These are phyloP conservation scores for Phoma sp. DNA, from an alignment of 2,329 filamentous ascomycete species.

Conservation along the genomic window DNA sequence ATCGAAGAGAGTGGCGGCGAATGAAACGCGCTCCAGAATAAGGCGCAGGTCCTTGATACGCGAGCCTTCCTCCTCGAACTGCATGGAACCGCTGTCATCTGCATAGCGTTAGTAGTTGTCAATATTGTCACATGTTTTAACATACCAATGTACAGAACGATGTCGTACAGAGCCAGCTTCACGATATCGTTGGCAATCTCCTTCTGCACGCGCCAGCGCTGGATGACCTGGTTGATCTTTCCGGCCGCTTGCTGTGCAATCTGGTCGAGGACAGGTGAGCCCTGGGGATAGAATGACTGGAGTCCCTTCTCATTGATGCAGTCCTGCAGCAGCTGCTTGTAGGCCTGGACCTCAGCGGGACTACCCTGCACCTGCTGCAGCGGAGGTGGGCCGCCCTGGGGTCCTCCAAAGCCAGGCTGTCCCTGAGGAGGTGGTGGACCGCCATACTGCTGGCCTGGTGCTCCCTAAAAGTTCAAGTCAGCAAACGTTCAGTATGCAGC, in stretches of 20 bases:
- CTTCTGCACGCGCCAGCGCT: constrained; percentile 63
- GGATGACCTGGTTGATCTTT: constrained; percentile 63
- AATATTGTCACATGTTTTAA: no score
- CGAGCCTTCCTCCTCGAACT: constrained; percentile 71
- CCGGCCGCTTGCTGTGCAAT: constrained; percentile 58
- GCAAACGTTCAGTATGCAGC: neutral
- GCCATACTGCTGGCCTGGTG: constrained; percentile 43
- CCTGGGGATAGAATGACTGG: constrained; percentile 65
- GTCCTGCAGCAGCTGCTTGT: constrained; percentile 63
- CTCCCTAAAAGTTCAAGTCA: constrained; percentile 31
- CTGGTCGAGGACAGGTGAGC: constrained; percentile 59
- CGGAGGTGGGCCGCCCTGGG: constrained; percentile 35
- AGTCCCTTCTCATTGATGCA: constrained; percentile 68
- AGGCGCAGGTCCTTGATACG: constrained; percentile 72
- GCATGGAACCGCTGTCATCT: constrained; percentile 75
- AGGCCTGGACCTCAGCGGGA: constrained; percentile 61
- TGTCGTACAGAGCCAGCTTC: constrained; percentile 68
- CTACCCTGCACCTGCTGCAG: constrained; percentile 52
- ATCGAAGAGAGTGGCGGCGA: constrained; percentile 72
- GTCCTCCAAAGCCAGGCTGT: constrained; percentile 40
- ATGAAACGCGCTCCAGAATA: constrained; percentile 69
- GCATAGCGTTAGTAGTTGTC: no score
- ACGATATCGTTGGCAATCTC: constrained; percentile 70
- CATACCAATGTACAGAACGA: constrained; percentile 69
- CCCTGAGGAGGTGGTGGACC: constrained; percentile 33